Evolutionary conservation across 805 yeast species (phyloP), one percentile per base, ranked within the genome.

Genomic region (Saccharomycopsis lassenensis): DNA sequence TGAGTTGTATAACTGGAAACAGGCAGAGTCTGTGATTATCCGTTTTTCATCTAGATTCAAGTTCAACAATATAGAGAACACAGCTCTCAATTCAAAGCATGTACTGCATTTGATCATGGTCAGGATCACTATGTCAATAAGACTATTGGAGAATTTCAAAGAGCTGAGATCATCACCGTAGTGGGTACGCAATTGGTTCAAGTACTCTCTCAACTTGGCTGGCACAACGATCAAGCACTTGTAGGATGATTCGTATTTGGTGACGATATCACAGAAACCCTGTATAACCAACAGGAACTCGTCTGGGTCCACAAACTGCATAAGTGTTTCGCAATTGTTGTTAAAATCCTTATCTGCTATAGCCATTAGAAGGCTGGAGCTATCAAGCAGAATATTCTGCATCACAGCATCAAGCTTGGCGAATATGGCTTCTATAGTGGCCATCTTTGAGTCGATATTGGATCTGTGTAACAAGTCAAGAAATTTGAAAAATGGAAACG

Each of bases 41-140:
- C 32, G 17, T 11, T 36, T 8, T 14, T 33, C 24, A 21, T 7
- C 18, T 4, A 26, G 12, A 11, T 23, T 7, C n/a, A 19, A 11
- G 14, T 28, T 19, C 21, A 36, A 27, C 19, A n/a, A 40, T n/a
- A 27, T 17, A 3, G 40, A 27, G 3, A 40, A 14, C 11, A 40
- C 34, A 7, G 19, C 20, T 19, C 29, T 31, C 3, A 40, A 23
- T 8, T 31, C 34, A 22, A 31, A 35, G 20, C 39, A 40, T 15
- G 26, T 24, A 14, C 33, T 24, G 11, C 24, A 14, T 21, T n/a
- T 22, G 23, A 39, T 15, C 3, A 39, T 16, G 12, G n/a, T 24
- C 14, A n/a, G 5, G 3, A 31, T n/a, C 8, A 39, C 20, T 18
- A 6, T 8, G 20, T 16, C 15, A 21, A 37, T 7, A 19, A 32